These are phyloP conservation scores for Sphaerulina vaccinii DNA, from an alignment of 2,329 filamentous ascomycete species.

Conservation along the genomic window DNA sequence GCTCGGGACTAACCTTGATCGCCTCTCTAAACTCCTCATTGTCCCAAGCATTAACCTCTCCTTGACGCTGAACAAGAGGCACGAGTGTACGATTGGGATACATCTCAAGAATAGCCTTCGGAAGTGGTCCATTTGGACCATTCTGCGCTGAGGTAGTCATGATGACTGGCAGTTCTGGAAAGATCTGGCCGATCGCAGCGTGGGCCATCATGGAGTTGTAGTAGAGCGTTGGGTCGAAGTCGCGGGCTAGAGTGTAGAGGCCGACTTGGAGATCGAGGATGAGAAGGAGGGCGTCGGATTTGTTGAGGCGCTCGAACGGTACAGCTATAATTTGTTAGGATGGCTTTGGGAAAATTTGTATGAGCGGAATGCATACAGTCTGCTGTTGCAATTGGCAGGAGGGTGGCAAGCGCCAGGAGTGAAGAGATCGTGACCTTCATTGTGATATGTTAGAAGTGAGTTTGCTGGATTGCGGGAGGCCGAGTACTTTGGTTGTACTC, in stretches of 20 bases:
- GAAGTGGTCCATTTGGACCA: constrained; percentile 69
- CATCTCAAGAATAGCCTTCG: constrained; percentile 64
- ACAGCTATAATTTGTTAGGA: constrained; percentile 19
- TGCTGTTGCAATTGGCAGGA: constrained; percentile 11
- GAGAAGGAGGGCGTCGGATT: constrained; percentile 49
- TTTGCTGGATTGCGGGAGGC: not conserved
- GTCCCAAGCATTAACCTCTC: constrained; percentile 77
- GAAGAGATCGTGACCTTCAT: not conserved
- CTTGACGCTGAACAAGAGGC: constrained; percentile 65
- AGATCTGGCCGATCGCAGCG: constrained; percentile 63
- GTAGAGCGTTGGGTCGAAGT: constrained; percentile 66
- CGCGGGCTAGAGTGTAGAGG: constrained; percentile 60
- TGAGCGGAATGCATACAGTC: constrained; percentile 10
- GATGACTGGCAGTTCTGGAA: constrained; percentile 63
- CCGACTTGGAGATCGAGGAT: constrained; percentile 62
- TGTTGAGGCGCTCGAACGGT: constrained; percentile 41
- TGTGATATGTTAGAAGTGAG: not conserved
- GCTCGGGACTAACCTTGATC: constrained; percentile 43
- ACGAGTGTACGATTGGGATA: constrained; percentile 56
- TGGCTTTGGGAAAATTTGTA: too few species aligned
- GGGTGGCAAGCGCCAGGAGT: constrained; percentile 8
- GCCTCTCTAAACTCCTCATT: constrained; percentile 67
- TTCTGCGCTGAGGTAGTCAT: constrained; percentile 67
- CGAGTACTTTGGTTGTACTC: not conserved
- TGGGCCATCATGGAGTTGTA: constrained; percentile 67